These are phyloP conservation scores for Niveomyces coronatus DNA, from an alignment of 2,329 filamentous ascomycete genomes.

Conservation along the genomic window DNA sequence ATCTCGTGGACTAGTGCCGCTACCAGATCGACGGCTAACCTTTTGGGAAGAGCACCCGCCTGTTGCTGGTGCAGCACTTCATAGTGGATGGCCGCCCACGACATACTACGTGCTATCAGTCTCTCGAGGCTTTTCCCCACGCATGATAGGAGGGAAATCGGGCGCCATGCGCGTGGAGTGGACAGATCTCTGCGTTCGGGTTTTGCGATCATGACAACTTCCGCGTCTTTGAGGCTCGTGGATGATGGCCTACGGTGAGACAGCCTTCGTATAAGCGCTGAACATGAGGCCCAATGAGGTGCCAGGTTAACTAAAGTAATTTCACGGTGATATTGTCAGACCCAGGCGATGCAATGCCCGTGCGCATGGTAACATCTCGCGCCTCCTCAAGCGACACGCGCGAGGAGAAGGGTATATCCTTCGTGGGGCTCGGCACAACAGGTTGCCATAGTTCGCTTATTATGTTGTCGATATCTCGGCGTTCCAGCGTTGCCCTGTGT, in stretches of 20 bases:
- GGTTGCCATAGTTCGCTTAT: too few species aligned
- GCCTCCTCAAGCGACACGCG: too few species aligned
- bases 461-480: too few species aligned
- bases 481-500: too few species aligned
- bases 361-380: too few species aligned
- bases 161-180: conserved; percentile 13
- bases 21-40: conserved; percentile 13
- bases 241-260: conserved; percentile 13
- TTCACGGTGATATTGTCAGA: too few species aligned
- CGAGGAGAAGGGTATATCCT: too few species aligned
- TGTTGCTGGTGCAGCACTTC: conserved; percentile 14
- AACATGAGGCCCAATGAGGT: too few species aligned
- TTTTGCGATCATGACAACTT: conserved; percentile 18
- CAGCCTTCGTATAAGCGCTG: conserved; percentile 8
- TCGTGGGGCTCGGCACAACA: too few species aligned
- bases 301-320: too few species aligned
- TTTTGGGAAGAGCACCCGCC: conserved; percentile 15
- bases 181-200: conserved; percentile 14
- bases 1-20: conserved; percentile 14
- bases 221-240: conserved; percentile 13
- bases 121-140: conserved; percentile 19
- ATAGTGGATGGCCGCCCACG: conserved; percentile 13
- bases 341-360: too few species aligned
- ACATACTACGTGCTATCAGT: conserved; percentile 15
- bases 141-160: conserved; percentile 17